phyloP scores from a whole-genome alignment of 2,329 filamentous ascomycete genomes.

The Penicillium sp. region DNA sequence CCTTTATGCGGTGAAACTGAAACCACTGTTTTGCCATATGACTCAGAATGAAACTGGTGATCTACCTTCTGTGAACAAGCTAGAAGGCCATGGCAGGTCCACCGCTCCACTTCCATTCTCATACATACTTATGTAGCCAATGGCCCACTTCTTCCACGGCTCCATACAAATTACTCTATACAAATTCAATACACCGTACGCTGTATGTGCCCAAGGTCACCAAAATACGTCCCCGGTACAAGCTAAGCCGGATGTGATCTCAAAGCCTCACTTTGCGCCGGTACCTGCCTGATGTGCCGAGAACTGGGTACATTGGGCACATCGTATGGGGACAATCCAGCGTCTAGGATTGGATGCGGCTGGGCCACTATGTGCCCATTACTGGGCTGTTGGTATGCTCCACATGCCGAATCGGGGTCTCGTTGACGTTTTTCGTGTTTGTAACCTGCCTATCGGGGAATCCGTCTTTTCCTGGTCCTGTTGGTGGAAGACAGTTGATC shows the following conservation, averaged over 20 bases:
- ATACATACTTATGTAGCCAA: not conserved
- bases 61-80: conserved; percentile 7
- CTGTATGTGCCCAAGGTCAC: conserved; percentile 7
- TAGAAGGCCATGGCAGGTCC: conserved; percentile 8
- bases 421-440: not conserved
- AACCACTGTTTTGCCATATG: conserved; percentile 1
- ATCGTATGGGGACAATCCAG: not conserved
- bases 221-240: not conserved
- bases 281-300: conserved; percentile 10
- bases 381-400: not conserved
- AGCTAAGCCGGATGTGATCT: conserved; percentile 2
- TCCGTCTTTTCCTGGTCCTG: not conserved
- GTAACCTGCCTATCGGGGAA: not conserved
- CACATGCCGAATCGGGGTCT: conserved; percentile 1
- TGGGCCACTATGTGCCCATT: not conserved
- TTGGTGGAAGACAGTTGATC: not conserved
- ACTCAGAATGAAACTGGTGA: conserved; percentile 9
- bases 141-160: not conserved
- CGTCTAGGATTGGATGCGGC: conserved; percentile 1
- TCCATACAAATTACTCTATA: conserved; percentile 2
- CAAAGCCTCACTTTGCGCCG: conserved; percentile 11
- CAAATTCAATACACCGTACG: not conserved
- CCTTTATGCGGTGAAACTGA: conserved; percentile 5
- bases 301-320: conserved; percentile 9
- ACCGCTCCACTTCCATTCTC: conserved; percentile 3